Base-by-base conservation (phyloP, 2,329 filamentous ascomycete genomes). In the Paecilomyces fulvus region DNA sequence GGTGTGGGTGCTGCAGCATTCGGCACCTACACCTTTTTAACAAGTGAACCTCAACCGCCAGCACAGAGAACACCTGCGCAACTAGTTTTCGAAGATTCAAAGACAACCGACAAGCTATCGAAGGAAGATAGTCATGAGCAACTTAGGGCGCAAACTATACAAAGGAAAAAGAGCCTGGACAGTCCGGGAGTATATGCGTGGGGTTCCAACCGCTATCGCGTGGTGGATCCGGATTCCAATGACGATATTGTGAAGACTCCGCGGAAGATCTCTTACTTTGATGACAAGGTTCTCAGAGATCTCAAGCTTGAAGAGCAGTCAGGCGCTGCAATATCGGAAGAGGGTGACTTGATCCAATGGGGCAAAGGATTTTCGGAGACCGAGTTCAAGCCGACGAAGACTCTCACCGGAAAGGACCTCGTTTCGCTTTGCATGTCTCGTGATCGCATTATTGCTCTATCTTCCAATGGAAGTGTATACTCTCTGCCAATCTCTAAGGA, bases 311-410 rank as follows among this genome's bases (percentile, higher is more conserved):
- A 91, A 58, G 81, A 84, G 55, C 83, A 84, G 46, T 92, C 95
- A 68, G 94, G 90, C 8, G 92, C 86, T 3, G 94, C 94, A 9
- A 86, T 97, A 46, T 87, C 86, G 3, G 92, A 96, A 69, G 85
- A 87, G 60, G 94, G 94, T 3, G 88, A 97, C 69, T 72, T 99
- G 49, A 79, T 96, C 11, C 92, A 97, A 75, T 99, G 94, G 94
- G 94, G 94, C 1, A 80, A 80, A 3, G 89, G 80, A 3, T 96
- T 87, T 69, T 87, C 87, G 6, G 79, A 82, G 55, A 79, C 83
- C 3, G 77, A 83, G 30, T 81, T 78, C 9, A 75, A 79, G 30
- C 94, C 92, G 0, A 80, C 79, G 0, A 77, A 80, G 52, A 96
- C 92, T 0, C 74, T 99, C 55, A 84, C 76, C 58, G 92, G 92